Conservation (phyloP, 768 basidiomycete genomes). For the Jaapia argillacea region DNA sequence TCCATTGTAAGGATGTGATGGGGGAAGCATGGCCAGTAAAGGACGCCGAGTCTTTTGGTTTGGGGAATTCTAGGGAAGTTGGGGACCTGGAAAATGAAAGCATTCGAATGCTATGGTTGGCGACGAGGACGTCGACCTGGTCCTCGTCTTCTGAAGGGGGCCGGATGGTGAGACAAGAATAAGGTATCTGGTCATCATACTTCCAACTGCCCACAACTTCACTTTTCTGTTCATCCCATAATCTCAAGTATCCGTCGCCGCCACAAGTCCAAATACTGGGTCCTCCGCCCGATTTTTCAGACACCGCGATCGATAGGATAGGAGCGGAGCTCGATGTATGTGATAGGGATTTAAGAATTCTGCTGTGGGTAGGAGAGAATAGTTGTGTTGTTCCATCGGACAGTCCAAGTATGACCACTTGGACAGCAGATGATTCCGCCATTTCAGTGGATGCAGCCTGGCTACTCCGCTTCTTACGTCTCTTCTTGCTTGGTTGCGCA, state of each 20-base stretch:
- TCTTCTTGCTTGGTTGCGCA: conserved; percentile 39
- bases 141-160: conserved; percentile 25
- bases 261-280: conserved; percentile 49
- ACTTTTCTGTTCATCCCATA: conserved; percentile 47
- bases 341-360: conserved; percentile 42
- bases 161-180: conserved; percentile 38
- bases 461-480: conserved; percentile 34
- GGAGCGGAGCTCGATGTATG: conserved; percentile 44
- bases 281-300: conserved; percentile 15
- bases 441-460: conserved; percentile 16
- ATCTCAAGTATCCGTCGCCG: conserved; percentile 43
- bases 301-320: conserved; percentile 36
- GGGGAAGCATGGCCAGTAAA: conserved; percentile 62
- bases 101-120: conserved; percentile 51
- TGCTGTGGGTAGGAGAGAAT: conserved; percentile 53
- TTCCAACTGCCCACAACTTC: conserved; percentile 41
- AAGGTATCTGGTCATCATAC: conserved; percentile 48
- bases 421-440: conserved; percentile 18
- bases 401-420: conserved; percentile 47
- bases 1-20: conserved; percentile 43
- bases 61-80: no score
- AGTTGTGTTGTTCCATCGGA: conserved; percentile 48
- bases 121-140: conserved; percentile 38
- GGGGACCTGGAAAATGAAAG: conserved; percentile 31
- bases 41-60: conserved; percentile 34